These are phyloP conservation scores for Apiospora rasikravindrae DNA, from an alignment of 2,329 filamentous ascomycete genomes.

Conservation along the genomic window DNA sequence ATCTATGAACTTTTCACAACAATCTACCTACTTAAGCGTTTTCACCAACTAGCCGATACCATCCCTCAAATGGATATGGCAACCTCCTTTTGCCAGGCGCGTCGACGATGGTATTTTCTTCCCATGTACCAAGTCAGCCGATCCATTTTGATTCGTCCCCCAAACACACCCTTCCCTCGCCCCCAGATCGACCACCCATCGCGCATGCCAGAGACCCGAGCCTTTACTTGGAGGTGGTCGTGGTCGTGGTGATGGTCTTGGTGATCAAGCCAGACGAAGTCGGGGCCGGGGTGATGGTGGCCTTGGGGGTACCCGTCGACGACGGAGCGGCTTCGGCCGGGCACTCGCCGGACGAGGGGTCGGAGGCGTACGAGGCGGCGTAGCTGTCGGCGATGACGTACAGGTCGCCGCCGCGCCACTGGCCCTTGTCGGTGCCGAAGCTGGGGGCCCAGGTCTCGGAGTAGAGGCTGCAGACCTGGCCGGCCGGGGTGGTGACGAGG, in stretches of 20 bases:
- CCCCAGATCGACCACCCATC: not conserved
- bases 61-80: no score
- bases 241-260: not conserved
- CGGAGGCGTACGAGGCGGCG: constrained; percentile 25
- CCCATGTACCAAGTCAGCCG: not conserved
- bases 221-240: not conserved
- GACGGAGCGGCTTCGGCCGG: no score
- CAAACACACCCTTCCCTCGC: no score
- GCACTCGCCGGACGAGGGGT: not conserved
- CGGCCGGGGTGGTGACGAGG: not conserved
- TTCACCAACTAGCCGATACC: no score
- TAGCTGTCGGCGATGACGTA: constrained; percentile 27
- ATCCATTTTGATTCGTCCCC: no score
- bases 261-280: not conserved
- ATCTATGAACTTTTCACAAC: no score
- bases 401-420: constrained; percentile 29
- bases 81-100: no score
- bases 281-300: not conserved
- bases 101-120: no score
- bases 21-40: no score
- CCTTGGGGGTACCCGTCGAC: not conserved
- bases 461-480: constrained; percentile 31
- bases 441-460: constrained; percentile 35
- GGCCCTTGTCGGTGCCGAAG: constrained; percentile 34
- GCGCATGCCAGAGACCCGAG: not conserved